Base-by-base conservation (phyloP, 345 rosid species). In the Corchorus olitorius region DNA sequence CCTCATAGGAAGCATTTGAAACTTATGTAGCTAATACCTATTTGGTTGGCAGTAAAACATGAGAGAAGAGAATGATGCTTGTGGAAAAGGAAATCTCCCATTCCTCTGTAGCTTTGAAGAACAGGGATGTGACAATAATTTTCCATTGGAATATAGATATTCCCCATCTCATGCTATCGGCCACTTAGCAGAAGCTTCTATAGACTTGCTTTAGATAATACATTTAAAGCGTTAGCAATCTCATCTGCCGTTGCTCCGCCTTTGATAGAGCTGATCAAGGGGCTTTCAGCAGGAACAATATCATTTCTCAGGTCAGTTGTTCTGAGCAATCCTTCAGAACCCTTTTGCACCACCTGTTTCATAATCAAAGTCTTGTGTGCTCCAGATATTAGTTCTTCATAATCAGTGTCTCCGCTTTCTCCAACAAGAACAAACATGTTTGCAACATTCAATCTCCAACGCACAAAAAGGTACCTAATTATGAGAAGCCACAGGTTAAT, bases 371-470 rank as follows among this genome's bases (percentile, higher is more conserved):
- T 92, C 86, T 88, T 93, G 72, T 95, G 99, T 19, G 93, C 82
- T 2, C 99, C 99, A 1, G 94, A 85, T 43, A 93, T 92, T 83
- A 95, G 64, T 49, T 93, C 97, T 67, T 95, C 97, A 1, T 90
- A 88, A 78, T 95, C 99, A 0, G 93, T 92, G 83, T 95, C 99
- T 0, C 99, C 98, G 0, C 74, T 84, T 81, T 93, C 99, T 1
- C 99, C 99, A 1, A 90, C 90, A 74, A 95, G 75, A 6, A 95
- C 96, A 45, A 81, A 88, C 99, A 95, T 93, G 79, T 91, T 89
- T 16, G 94, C 88, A 5, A 95, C 94, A 68, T 89, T 93, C 80
- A 92, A 67, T 83, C 97, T 88, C 99, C 99, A 95, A 1, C 99
- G 94, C 8, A 95, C 98, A 5, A 93, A 93, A 60, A 95, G 87